Base-by-base conservation (phyloP, 208 protist species). In the Cochliopodium minus region DNA sequence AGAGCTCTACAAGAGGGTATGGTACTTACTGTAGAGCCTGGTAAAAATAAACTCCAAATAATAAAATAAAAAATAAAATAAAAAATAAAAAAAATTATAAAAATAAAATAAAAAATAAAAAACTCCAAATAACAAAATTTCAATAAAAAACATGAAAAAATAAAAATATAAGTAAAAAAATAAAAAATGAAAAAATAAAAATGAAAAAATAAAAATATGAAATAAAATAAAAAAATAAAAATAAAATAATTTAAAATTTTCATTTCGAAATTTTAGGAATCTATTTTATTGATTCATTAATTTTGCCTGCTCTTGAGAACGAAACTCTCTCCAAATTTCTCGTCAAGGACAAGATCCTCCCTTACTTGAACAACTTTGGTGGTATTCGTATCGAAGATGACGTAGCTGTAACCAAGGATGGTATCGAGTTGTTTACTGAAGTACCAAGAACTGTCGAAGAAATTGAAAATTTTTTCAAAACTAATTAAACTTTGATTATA, bases 361-460 rank as follows among this genome's bases (percentile, higher is more conserved):
- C 49, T 25, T 75, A 65, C 39, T 83, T 83, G 65, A 74, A 69
- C 61, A 30, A 68, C 0, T 88, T 95, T 75, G 93, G 91, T 45
- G 94, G 94, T 29, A 86, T 97, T 36, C 78, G 94, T 33, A 91
- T 97, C 51, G 94, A 98, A 71, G 95, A 95, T 67, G 87, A 96
- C 60, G 73, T 97, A 10, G 52, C 96, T 1, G 79, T 98, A 7
- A 96, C 90, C 6, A 73, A 75, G 25, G 67, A 78, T 33, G 81
- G 34, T 57, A 50, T 57, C 43, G 63, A 81, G 20, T 38, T 87
- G n/a, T 75, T 72, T n/a, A 43, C 59, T 32, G 23, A 11, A 1
- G 62, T 74, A 17, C 81, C 80, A 10, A 69, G 73, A 43, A 69
- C 55, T 1, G 46, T 86, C 35, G 65, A 78, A 20, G 83, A 87